Percentiles rank a stretch among this genome's conserved stretches.
phyloP scores from a whole-genome alignment of 2,329 filamentous ascomycete genomes.

The Arthrobotrys conoides region DNA sequence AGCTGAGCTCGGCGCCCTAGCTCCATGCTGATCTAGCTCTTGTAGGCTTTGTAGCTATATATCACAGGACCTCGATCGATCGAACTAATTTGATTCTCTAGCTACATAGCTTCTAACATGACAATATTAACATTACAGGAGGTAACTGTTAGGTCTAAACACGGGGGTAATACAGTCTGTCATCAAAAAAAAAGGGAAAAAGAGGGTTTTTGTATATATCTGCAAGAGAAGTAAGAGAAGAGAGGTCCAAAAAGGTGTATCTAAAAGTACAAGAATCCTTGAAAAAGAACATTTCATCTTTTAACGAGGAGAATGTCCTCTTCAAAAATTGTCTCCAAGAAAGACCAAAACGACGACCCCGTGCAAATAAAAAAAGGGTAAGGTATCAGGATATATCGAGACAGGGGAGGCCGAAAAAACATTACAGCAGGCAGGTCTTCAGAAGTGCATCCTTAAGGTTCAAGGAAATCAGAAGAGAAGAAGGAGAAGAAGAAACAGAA shows the following conservation, averaged over 20 bases:
- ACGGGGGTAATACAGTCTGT: constrained; percentile 3
- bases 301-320: background rate
- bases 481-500: constrained; percentile 16
- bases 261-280: constrained; percentile 56
- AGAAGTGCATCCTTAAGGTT: background rate
- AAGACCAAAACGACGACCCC: constrained; percentile 29
- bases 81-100: background rate
- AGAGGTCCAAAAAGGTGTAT: constrained; percentile 45
- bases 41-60: background rate
- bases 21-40: no score
- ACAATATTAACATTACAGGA: constrained; percentile 12
- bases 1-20: no score
- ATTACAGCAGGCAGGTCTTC: constrained; percentile 21
- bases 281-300: constrained; percentile 7
- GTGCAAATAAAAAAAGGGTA: background rate
- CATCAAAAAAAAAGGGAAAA: constrained; percentile 9
- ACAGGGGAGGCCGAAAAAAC: constrained; percentile 27
- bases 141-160: constrained; percentile 9
- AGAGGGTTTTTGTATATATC: constrained; percentile 19
- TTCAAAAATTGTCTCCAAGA: constrained; percentile 24
- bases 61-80: background rate
- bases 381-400: constrained; percentile 51
- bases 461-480: constrained; percentile 15
- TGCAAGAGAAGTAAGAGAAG: constrained; percentile 50
- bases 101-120: background rate